Percentiles rank a stretch among this genome's conserved stretches.
Conservation (phyloP, 2,329 filamentous ascomycete species). For the Capronia epimyces region DNA sequence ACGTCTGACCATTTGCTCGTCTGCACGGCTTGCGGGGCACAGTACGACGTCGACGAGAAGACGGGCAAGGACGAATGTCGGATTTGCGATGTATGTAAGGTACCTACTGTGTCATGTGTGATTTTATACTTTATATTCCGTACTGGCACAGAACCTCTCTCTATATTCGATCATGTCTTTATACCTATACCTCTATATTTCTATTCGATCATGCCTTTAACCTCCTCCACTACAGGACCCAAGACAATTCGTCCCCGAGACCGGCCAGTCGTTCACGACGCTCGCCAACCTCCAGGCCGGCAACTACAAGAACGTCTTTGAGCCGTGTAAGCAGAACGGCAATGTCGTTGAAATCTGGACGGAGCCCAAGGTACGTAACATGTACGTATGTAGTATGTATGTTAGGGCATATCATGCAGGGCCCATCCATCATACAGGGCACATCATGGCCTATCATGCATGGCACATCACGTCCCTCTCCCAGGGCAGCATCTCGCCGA, state of each 20-base stretch:
- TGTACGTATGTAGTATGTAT: not conserved
- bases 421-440: too few species aligned
- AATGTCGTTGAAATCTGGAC: conserved; percentile 24
- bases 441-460: too few species aligned
- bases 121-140: not conserved
- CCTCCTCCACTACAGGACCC: conserved; percentile 20
- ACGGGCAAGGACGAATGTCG: conserved; percentile 21
- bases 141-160: not conserved
- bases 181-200: not conserved
- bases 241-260: conserved; percentile 25
- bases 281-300: conserved; percentile 53
- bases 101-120: not conserved
- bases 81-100: conserved; percentile 24
- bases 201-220: not conserved
- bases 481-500: too few species aligned
- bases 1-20: conserved; percentile 26
- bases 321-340: conserved; percentile 18
- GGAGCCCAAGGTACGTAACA: conserved; percentile 25
- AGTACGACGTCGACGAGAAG: conserved; percentile 24
- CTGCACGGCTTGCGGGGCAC: conserved; percentile 28
- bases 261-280: conserved; percentile 27
- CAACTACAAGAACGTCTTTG: conserved; percentile 22
- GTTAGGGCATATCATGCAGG: too few species aligned
- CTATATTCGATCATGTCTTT: too few species aligned
- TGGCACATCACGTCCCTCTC: too few species aligned